Conservation (phyloP, 768 basidiomycete species). For the Trametes gibbosa region DNA sequence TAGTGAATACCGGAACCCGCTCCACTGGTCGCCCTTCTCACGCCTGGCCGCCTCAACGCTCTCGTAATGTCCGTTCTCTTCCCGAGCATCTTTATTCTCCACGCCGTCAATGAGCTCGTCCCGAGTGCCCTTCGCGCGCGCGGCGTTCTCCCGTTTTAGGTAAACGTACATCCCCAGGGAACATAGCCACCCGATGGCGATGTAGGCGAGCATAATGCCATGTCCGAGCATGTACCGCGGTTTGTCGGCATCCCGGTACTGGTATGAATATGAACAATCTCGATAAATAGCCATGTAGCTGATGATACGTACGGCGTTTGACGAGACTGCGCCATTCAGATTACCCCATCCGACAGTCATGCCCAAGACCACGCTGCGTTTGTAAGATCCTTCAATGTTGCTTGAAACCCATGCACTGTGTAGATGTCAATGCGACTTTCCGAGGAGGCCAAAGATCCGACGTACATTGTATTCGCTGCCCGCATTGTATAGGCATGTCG, state of each 20-base stretch:
- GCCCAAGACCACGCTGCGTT: slow-evolving; percentile 65
- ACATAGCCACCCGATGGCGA: slow-evolving; percentile 59
- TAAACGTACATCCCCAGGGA: slow-evolving; percentile 46
- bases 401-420: slow-evolving; percentile 69
- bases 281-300: not conserved
- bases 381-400: slow-evolving; percentile 73
- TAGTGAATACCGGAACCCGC: slow-evolving; percentile 67
- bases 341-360: slow-evolving; percentile 73
- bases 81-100: slow-evolving; percentile 42
- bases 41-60: slow-evolving; percentile 54
- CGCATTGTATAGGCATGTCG: too few species aligned
- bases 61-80: slow-evolving; percentile 50
- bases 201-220: slow-evolving; percentile 66
- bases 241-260: slow-evolving; percentile 63
- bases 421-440: not conserved
- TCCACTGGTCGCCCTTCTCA: slow-evolving; percentile 72
- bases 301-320: slow-evolving; percentile 53
- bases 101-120: slow-evolving; percentile 60
- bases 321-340: slow-evolving; percentile 64
- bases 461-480: slow-evolving; percentile 45
- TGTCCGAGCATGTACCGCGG: slow-evolving; percentile 74
- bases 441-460: not conserved
- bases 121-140: slow-evolving; percentile 64
- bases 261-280: not conserved
- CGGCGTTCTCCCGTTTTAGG: slow-evolving; percentile 56